Percentiles rank a stretch among this genome's conserved stretches.
phyloP scores from a whole-genome alignment of 495 filamentous ascomycete genomes.

The Bacidia gigantensis region DNA sequence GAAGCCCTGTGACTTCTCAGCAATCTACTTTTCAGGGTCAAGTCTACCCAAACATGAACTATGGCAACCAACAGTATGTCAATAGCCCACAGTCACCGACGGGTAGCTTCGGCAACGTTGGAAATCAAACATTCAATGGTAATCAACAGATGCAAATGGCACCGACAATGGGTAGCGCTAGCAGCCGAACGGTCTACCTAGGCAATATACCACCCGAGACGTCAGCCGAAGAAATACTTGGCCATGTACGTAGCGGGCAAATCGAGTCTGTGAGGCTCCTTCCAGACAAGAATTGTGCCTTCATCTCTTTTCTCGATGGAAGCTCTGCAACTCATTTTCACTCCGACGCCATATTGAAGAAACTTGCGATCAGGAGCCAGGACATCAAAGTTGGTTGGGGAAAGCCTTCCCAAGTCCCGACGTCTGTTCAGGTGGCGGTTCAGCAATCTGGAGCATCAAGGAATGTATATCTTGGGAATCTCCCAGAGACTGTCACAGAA shows the following conservation, averaged over 20 bases:
- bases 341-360: slow-evolving; percentile 98
- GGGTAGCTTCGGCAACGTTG: slow-evolving; percentile 50
- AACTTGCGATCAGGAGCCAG: slow-evolving; percentile 91
- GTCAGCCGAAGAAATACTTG: slow-evolving; percentile 92
- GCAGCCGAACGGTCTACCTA: slow-evolving; percentile 90
- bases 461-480: slow-evolving; percentile 92
- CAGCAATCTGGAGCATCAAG: slow-evolving; percentile 97
- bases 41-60: slow-evolving; percentile 59
- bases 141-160: slow-evolving; percentile 59
- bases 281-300: slow-evolving; percentile 98
- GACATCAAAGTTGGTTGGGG: slow-evolving; percentile 99
- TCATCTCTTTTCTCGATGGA: slow-evolving; percentile 96
- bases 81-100: slow-evolving; percentile 80
- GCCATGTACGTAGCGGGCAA: slow-evolving; percentile 92
- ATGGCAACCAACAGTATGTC: slow-evolving; percentile 57
- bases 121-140: slow-evolving; percentile 41
- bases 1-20: slow-evolving; percentile 48
- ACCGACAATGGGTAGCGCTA: slow-evolving; percentile 72
- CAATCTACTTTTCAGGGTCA: slow-evolving; percentile 54
- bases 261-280: slow-evolving; percentile 95
- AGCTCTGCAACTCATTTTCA: slow-evolving; percentile 97
- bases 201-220: slow-evolving; percentile 98
- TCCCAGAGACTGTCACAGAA: slow-evolving; percentile 78
- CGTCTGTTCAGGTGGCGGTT: slow-evolving; percentile 87
- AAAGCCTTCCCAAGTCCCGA: slow-evolving; percentile 95